A percentile compares a stretch with the other conserved stretches of the same genome.
Evolutionary conservation across 805 yeast genomes (phyloP).

Genomic region (Barnettozyma siamensis): DNA sequence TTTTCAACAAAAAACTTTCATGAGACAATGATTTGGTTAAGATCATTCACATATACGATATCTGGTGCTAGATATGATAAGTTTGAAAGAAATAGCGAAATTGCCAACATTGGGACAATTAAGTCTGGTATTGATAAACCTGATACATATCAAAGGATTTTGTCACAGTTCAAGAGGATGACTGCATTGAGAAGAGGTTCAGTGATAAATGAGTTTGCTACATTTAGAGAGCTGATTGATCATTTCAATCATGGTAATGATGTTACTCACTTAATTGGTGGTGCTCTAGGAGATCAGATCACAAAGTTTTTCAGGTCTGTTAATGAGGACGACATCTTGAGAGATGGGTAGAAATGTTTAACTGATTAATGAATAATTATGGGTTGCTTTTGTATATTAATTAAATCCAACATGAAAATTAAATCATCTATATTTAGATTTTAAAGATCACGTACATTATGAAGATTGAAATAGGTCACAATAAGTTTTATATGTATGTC

Average conservation of each 20-base stretch:
- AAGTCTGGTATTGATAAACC: slow-evolving; percentile 46
- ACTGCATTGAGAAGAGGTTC: slow-evolving; percentile 46
- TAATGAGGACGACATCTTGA: slow-evolving; percentile 40
- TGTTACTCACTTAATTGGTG: slow-evolving; percentile 35
- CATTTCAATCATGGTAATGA: slow-evolving; percentile 36
- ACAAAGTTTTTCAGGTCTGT: slow-evolving; percentile 41
- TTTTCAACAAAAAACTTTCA: slow-evolving; percentile 42
- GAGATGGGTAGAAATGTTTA: neutral
- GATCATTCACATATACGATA: slow-evolving; percentile 52
- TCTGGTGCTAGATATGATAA: slow-evolving; percentile 50
- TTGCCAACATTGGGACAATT: slow-evolving; percentile 49
- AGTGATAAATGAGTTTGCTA: slow-evolving; percentile 36
- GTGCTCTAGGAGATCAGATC: slow-evolving; percentile 44
- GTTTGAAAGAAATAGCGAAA: slow-evolving; percentile 44
- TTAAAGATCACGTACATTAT: too few species aligned
- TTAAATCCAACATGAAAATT: too few species aligned
- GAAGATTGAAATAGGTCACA: too few species aligned
- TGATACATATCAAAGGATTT: slow-evolving; percentile 42
- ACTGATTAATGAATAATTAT: too few species aligned
- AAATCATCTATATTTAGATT: too few species aligned
- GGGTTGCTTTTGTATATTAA: too few species aligned
- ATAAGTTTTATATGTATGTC: too few species aligned
- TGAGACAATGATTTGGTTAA: slow-evolving; percentile 49
- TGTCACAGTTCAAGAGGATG: slow-evolving; percentile 54
- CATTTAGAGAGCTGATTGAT: slow-evolving; percentile 28